Evolutionary conservation across 257 asterid species (phyloP), one percentile per base, ranked within the genome.

Genomic region (Plantago elongata): DNA sequence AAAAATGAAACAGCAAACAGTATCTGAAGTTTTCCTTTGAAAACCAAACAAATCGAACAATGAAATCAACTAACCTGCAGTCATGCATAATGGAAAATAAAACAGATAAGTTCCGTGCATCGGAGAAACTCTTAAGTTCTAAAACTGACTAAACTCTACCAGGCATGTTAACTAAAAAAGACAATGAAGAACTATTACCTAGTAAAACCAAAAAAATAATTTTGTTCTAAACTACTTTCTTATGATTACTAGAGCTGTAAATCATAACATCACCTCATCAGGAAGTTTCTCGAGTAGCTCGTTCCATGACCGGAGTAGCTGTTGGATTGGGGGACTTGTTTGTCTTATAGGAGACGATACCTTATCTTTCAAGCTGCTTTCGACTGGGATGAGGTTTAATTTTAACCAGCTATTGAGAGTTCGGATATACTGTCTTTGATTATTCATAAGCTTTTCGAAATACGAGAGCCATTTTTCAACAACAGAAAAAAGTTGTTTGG

Each of bases 201-300:
- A 11, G 17, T 3, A 3, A 27, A 14, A 49, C 14, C 54, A 49
- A 49, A 49, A 49, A 27, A 49, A 14, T n/a, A n/a, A 49, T 49
- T 27, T n/a, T 3, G 8, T n/a, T 49, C 54, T 15, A 17, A 49
- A 14, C n/a, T 51, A 51, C 37, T 15, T 22, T 22, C 27, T 22
- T 27, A 18, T 9, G 16, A 34, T 27, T 9, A 51, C 17, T 17
- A 17, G 22, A 17, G 17, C 22, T 15, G 22, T 15, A 13, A 34
- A 3, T 34, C 7, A 13, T 50, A 50, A 13, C 5, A 15, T 13
- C 54, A 49, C 54, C 61, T 92, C 99, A 11, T 89, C 95, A 0
- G 99, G 99, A 61, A 92, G 95, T 83, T 89, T 92, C 83, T 84
- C 95, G 9, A 89, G 95, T 34, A 68, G 76, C 67, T 92, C 99